Base-by-base conservation (phyloP, 73 alveolate species). In the Paraurostyla sp. region DNA sequence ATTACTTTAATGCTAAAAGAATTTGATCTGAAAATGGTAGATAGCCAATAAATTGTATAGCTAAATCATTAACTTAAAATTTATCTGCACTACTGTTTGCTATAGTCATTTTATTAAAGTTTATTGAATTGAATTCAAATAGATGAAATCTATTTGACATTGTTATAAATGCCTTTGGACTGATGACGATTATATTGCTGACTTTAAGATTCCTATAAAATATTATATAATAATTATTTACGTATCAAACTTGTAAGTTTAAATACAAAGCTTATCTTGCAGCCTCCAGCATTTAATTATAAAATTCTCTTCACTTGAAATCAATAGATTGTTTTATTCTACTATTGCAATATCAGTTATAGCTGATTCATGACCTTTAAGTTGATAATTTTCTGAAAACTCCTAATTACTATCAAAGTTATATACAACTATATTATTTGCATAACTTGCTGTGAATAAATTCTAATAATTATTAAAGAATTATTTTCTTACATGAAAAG, bases 191-290 rank as follows among this genome's bases (percentile, higher is more conserved):
- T 25, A 73, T 13, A 29, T 49, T 46, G 6, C 27, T 22, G 0
- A 73, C 51, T 45, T 30, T 73, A 16, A 32, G 29, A 43, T 73
- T 73, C n/a, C 86, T 73, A 73, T 9, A 25, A 6, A 45, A 32
- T n/a, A 45, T 23, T 45, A 43, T 9, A 23, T 45, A 9, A 43
- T 16, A 25, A 13, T 2, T 16, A 0, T 15, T 73, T 73, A 73
- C 86, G 71, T 18, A n/a, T 73, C 86, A 73, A 73, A 73, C 4
- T 45, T 18, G 29, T 73, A 73, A 25, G 50, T 73, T 48, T 73
- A 46, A 45, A 73, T 73, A 11, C 32, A 6, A 23, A 13, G 7
- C 27, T 73, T 73, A 73, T 73, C 71, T 3, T 40, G 27, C 0
- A 73, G 9, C 32, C 71, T 73, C 86, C 86, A 73, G 30, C 56